A percentile compares a stretch with the other conserved stretches of the same genome.
These are phyloP conservation scores for Ophiostoma pallidulum DNA, from an alignment of 2,329 filamentous ascomycete species.

Conservation along the genomic window DNA sequence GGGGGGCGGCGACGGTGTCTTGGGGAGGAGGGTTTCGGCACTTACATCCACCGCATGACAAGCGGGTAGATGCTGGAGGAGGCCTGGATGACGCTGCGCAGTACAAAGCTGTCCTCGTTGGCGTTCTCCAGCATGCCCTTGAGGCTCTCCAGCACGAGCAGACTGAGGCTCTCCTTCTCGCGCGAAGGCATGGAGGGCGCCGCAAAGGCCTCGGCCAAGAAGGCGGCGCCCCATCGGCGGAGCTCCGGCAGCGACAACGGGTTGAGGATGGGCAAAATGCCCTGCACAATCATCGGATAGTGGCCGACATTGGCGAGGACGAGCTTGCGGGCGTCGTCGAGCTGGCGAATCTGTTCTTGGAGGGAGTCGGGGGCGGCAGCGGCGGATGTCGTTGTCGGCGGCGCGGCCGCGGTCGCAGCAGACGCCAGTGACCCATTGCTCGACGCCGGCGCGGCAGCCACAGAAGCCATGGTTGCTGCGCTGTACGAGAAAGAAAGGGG, in stretches of 20 bases:
- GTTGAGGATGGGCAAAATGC: conserved; percentile 84
- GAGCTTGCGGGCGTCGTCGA: conserved; percentile 82
- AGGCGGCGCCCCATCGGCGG: conserved; percentile 92
- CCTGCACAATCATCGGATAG: conserved; percentile 85
- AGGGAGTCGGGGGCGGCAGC: conserved; percentile 33
- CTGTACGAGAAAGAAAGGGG: not conserved
- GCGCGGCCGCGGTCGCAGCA: not conserved
- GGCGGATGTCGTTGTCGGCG: not conserved
- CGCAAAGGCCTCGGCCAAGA: conserved; percentile 90
- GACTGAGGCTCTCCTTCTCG: conserved; percentile 71
- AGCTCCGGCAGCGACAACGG: conserved; percentile 66
- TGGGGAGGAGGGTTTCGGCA: conserved; percentile 30
- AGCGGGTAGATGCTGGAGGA: conserved; percentile 89
- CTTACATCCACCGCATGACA: conserved; percentile 89
- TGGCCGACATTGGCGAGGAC: conserved; percentile 79
- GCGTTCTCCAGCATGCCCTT: conserved; percentile 59
- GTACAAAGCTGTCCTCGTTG: conserved; percentile 68
- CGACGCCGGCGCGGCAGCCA: not conserved
- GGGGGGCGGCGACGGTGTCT: conserved; percentile 16
- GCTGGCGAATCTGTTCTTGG: conserved; percentile 72
- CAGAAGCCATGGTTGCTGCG: conserved; percentile 3
- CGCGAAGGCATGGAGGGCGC: conserved; percentile 70
- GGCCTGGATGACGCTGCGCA: conserved; percentile 80
- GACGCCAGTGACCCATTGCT: not conserved
- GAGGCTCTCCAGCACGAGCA: conserved; percentile 69